phyloP scores from a whole-genome alignment of 768 basidiomycete genomes.

The Mycena rebaudengoi region DNA sequence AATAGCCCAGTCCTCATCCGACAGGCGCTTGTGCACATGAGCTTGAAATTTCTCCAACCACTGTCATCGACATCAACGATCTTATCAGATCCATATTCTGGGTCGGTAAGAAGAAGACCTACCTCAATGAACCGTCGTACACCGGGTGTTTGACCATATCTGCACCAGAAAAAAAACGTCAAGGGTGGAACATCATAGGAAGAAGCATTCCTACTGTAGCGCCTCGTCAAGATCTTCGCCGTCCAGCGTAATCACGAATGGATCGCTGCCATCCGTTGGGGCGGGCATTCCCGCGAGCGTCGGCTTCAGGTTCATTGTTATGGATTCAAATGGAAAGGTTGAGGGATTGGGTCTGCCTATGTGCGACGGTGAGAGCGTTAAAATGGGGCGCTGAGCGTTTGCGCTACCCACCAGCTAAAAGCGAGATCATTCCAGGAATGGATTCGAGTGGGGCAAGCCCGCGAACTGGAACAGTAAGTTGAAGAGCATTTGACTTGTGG shows the following conservation, averaged over 20 bases:
- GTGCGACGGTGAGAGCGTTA: not conserved
- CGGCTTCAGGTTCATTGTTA: slow-evolving; percentile 50
- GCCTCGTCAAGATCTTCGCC: slow-evolving; percentile 46
- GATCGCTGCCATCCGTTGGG: slow-evolving; percentile 9
- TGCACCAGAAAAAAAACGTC: not conserved
- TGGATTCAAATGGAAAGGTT: slow-evolving; percentile 47
- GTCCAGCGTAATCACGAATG: slow-evolving; percentile 40
- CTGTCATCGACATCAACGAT: slow-evolving; percentile 8
- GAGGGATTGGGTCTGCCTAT: slow-evolving; percentile 51
- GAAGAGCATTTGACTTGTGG: too few species aligned
- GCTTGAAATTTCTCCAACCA: slow-evolving; percentile 49
- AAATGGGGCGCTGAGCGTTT: too few species aligned
- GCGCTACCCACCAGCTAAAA: slow-evolving; percentile 31
- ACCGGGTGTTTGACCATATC: slow-evolving; percentile 50
- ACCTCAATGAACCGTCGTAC: slow-evolving; percentile 35
- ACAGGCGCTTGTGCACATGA: slow-evolving; percentile 44
- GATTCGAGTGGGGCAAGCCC: slow-evolving; percentile 54
- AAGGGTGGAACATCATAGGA: not conserved
- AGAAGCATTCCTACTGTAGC: slow-evolving; percentile 38
- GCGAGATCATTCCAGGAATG: slow-evolving; percentile 47
- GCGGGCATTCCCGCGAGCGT: slow-evolving; percentile 27
- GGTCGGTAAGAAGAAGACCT: not conserved
- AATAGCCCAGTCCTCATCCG: slow-evolving; percentile 47
- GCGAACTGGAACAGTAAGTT: slow-evolving; percentile 44
- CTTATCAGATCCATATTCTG: not conserved